phyloP scores from a whole-genome alignment of 805 yeast genomes.

The Zygosaccharomyces bailii region DNA sequence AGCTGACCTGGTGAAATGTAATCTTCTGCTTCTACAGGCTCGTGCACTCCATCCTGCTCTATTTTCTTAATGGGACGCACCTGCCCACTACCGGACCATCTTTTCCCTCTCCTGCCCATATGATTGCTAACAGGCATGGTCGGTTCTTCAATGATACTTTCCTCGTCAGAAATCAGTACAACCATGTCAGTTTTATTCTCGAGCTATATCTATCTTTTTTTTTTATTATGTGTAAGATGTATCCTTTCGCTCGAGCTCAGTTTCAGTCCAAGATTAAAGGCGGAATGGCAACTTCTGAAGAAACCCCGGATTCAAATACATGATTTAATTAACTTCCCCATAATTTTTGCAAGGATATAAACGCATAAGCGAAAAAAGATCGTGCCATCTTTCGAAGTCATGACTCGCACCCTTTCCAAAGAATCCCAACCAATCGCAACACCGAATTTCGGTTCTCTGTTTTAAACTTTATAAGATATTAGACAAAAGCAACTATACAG shows the following conservation, averaged over 20 bases:
- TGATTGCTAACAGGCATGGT: conserved; percentile 48
- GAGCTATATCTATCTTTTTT: neutral
- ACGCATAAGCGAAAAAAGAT: neutral
- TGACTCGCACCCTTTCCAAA: neutral
- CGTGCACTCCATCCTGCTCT: conserved; percentile 61
- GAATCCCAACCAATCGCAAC: neutral
- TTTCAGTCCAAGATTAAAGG: neutral
- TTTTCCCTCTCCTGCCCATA: conserved; percentile 50
- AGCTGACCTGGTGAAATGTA: conserved; percentile 88
- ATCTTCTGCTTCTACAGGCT: conserved; percentile 35
- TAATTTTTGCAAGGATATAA: neutral
- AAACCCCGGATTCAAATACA: conserved; percentile 4
- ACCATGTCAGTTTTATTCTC: conserved; percentile 23
- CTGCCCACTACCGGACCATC: conserved; percentile 41
- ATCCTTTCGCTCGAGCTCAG: neutral
- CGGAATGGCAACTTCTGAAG: neutral
- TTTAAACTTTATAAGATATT: neutral
- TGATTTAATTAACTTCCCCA: neutral
- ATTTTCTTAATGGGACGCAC: conserved; percentile 11
- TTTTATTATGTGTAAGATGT: neutral
- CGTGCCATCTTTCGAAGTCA: neutral
- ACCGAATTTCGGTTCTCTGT: neutral
- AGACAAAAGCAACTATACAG: conserved; percentile 17
- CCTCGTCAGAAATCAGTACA: conserved; percentile 33
- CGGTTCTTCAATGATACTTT: conserved; percentile 34